Base-by-base conservation (phyloP, 352 stramenopile genomes). In the Globisporangium acanthophoron region DNA sequence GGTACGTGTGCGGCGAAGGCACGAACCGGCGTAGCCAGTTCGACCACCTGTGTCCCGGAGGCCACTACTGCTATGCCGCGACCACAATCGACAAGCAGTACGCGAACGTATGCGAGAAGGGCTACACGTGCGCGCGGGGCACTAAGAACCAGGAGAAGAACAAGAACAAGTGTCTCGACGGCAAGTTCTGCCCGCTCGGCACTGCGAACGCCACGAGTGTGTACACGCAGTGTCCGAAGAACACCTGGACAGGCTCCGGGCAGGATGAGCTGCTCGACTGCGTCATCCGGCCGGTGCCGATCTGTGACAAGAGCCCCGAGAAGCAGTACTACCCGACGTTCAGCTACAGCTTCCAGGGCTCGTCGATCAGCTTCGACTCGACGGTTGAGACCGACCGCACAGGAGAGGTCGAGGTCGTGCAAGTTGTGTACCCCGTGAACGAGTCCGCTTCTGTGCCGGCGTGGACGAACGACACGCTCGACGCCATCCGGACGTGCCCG, bases 381-480 rank as follows among this genome's bases (percentile, higher is more conserved):
- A 85, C 74, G 13, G 68, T 80, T 11, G 83, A 96, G 48, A 74
- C 70, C 0, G 76, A 72, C 16, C 75, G 78, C 18, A 95, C 80
- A 0, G 84, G 75, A 12, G 92, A 98, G 78, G 76, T 97, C 39
- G 70, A 96, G 53, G 88, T 97, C 15, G 79, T 98, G 13, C 78
- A 84, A 15, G 83, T 96, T 24, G 68, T 98, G 7, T 80, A 97
- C 29, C 92, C 95, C 0, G 88, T 98, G n/a, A 98, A 98, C 61
- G 66, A 85, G 39, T 94, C 84, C 7, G 80, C 80, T 2, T 93
- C 81, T 8, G 75, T 81, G 5, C 41, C 71, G 5, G 78, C 82
- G 33, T 99, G 94, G 96, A 73, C 74, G 24, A 99, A 99, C 69
- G 94, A 98, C 62, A 98, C 95, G 8, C 56, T 98, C n/a, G 93